Evolutionary conservation across 2,329 filamentous ascomycete species (phyloP), one percentile per base, ranked within the genome.

Genomic region (Paecilomyces sp.): DNA sequence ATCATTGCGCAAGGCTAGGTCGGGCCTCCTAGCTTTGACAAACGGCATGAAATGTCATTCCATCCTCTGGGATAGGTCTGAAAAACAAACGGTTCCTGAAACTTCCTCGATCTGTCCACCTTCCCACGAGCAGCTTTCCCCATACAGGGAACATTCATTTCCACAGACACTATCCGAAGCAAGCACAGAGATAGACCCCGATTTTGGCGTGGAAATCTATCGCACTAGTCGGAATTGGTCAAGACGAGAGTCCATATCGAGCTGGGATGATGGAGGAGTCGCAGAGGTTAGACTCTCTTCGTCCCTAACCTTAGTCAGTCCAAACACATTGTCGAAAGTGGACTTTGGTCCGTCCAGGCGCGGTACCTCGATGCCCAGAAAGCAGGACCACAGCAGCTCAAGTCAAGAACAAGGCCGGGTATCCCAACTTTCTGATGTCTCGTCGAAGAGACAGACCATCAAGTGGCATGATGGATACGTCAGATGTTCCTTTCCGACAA

Each of bases 1-100:
- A 30, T 72, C 74, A 18, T 58, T 74, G 2, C 68, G 68, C 30
- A 73, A 66, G 54, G 70, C 70, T 30, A 66, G 70, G 18, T 72
- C 70, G n/a, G 69, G 69, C 1, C 53, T 75, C 9, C 56, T 66
- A 13, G 69, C 70, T 3, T 59, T 75, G 4, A 66, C 67, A 11
- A 65, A 66, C 25, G 69, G 70, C 7, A 54, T 74, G 13, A 61
- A 63, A 12, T 64, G 63, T n/a, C 70, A 62, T 24, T 57, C 66
- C 2, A 58, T 56, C 58, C 30, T 54, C 47, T 30, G 51, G 51
- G 28, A 30, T 15, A 53, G 7, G 22, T 18, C 51, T 13, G 22
- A 22, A 30, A 53, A 15, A 30, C 24, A 25, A 53, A 28, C 24
- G 13, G 13, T 53, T 30, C 51, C 51, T 11, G 51, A 15, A 11